Evolutionary conservation across 2,329 filamentous ascomycete genomes (phyloP).

Genomic region (Neopestalotiopsis rosae): DNA sequence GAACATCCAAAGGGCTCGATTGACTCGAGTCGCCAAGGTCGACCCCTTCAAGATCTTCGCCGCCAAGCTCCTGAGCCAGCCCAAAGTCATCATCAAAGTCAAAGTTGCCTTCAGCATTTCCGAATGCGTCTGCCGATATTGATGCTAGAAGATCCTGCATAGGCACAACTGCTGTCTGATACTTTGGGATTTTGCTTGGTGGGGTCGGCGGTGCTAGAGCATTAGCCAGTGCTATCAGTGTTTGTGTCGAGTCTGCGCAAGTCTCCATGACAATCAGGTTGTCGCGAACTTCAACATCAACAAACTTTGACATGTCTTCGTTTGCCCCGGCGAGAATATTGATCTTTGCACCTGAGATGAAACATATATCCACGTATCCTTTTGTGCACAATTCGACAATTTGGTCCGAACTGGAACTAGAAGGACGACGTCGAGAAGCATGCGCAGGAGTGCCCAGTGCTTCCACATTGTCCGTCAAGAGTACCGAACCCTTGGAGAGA

Average conservation of each 20-base stretch:
- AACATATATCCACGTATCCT: constrained; percentile 87
- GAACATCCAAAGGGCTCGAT: constrained; percentile 41
- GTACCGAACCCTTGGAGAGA: constrained; percentile 79
- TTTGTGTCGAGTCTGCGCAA: constrained; percentile 96
- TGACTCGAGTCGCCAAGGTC: constrained; percentile 40
- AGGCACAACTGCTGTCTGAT: constrained; percentile 84
- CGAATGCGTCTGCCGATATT: constrained; percentile 85
- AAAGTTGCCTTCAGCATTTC: constrained; percentile 63
- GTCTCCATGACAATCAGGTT: constrained; percentile 90
- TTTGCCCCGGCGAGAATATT: constrained; percentile 64
- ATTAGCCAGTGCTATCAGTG: constrained; percentile 78
- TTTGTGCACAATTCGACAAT: constrained; percentile 62
- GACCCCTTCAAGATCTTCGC: constrained; percentile 43
- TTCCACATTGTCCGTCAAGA: constrained; percentile 79
- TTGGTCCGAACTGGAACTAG: constrained; percentile 52
- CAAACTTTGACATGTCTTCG: constrained; percentile 64
- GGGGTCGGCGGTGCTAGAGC: constrained; percentile 83
- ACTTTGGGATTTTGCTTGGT: constrained; percentile 83
- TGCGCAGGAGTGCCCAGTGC: constrained; percentile 47
- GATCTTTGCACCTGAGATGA: constrained; percentile 81
- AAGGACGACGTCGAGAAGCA: constrained; percentile 39
- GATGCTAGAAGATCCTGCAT: constrained; percentile 89
- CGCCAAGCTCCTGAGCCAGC: constrained; percentile 54
- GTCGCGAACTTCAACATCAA: constrained; percentile 84
- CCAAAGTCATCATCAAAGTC: constrained; percentile 69